Base-by-base conservation (phyloP, 495 filamentous ascomycete genomes). In the Annulohypoxylon nitens region DNA sequence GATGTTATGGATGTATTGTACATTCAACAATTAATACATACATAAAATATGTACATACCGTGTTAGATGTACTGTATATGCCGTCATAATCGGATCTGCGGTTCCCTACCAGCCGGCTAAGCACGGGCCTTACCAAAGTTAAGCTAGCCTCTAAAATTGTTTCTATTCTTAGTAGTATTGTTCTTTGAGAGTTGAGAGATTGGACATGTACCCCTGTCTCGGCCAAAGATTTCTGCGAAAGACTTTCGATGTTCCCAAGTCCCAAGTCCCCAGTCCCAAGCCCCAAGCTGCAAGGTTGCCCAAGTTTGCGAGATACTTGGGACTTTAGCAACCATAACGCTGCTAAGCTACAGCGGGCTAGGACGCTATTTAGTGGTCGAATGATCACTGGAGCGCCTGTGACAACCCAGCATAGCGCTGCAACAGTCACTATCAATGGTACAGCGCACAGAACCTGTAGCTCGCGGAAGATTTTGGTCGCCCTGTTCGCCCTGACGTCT, bases 321-420 rank as follows among this genome's bases (percentile, higher is more conserved):
- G 39, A 43, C 39, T 61, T 58, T 18, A 9, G 50, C 16, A 9
- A 51, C 53, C 25, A 53, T 61, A 64, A 60, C 54, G 64, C 54
- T 16, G 23, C 70, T 64, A 59, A 33, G 63, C 55, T 53, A 53
- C 20, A 18, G 43, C 33, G n/a, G 30, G 48, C 48, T 62, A 55
- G 30, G n/a, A 36, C 41, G 3, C 33, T 53, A 14, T 36, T 37
- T 58, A 61, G 61, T 63, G 58, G 71, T 70, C 30, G 57, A 65
- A 53, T 67, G 67, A 54, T 70, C 71, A 70, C 71, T 67, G 67
- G 61, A 74, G 62, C 61, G 67, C 71, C 67, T 74, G 65, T 67
- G 16, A 64, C 30, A 54, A 64, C 64, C 63, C 34, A 67, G 64
- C 33, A 57, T 61, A 63, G 60, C 53, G 30, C 47, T 59, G 54